phyloP scores from a whole-genome alignment of 2,329 filamentous ascomycete genomes.

The Ascochyta rabiei region DNA sequence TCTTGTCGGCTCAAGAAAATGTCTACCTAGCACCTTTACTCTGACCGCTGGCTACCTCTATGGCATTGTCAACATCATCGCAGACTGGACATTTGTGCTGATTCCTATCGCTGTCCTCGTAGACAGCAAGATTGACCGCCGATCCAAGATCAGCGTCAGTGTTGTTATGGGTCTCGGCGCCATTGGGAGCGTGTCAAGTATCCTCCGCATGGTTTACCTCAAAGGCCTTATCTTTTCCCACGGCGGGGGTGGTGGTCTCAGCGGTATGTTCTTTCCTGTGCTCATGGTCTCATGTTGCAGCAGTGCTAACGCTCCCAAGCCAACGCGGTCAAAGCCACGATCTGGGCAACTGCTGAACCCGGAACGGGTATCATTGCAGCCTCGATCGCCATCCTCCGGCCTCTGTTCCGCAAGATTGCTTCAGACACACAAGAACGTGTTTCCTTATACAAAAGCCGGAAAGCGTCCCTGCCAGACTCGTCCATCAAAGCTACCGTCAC shows the following conservation, averaged over 20 bases:
- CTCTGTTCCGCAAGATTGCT: constrained; percentile 47
- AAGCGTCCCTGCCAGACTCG: constrained; percentile 9
- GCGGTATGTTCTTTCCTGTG: constrained; percentile 10
- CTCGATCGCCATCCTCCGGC: constrained; percentile 55
- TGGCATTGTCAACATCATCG: constrained; percentile 39
- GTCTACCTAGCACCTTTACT: constrained; percentile 31
- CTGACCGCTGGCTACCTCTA: constrained; percentile 40
- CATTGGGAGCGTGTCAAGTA: constrained; percentile 39
- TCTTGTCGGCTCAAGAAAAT: constrained; percentile 25
- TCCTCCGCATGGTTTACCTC: constrained; percentile 43
- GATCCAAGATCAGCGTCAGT: constrained; percentile 55
- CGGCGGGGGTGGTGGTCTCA: constrained; percentile 4
- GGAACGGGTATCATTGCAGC: constrained; percentile 59
- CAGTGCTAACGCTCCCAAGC: constrained; percentile 20
- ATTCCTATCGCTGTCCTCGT: constrained; percentile 42
- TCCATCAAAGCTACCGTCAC: constrained; percentile 8
- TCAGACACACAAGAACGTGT: constrained; percentile 28
- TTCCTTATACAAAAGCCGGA: constrained; percentile 18
- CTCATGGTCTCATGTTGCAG: neutral
- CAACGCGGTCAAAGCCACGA: constrained; percentile 46
- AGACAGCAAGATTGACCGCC: constrained; percentile 52
- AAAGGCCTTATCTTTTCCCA: constrained; percentile 27
- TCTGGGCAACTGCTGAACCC: constrained; percentile 58
- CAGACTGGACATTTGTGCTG: constrained; percentile 45
- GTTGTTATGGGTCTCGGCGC: constrained; percentile 54